Percentiles rank a stretch among this genome's conserved stretches.
Evolutionary conservation across 2,329 filamentous ascomycete species (phyloP).

Genomic region (Pseudofabraea citricarpa): DNA sequence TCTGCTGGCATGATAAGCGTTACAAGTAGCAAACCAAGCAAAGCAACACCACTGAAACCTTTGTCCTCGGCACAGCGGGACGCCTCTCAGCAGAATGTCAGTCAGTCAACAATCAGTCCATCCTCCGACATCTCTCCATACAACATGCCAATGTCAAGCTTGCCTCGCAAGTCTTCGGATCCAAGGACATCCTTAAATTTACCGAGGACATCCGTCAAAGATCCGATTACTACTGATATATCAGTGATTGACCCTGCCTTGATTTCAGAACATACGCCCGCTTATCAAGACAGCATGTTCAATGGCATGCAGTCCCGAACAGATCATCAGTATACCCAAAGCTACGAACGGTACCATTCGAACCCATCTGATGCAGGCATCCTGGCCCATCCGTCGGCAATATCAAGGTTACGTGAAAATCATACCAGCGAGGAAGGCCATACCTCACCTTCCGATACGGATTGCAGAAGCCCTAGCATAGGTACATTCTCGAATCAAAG

Average conservation of each 20-base stretch:
- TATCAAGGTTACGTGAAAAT: slow-evolving; percentile 9
- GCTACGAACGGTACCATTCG: slow-evolving; percentile 19
- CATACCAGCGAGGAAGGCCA: slow-evolving; percentile 11
- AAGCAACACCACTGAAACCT: too few species aligned
- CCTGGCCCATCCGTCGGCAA: slow-evolving; percentile 1
- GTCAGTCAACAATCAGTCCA: neutral
- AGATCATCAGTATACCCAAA: slow-evolving; percentile 14
- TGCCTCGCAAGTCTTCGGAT: too few species aligned
- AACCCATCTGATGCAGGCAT: slow-evolving; percentile 6
- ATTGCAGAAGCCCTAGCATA: slow-evolving; percentile 11
- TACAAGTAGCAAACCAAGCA: slow-evolving; percentile 2
- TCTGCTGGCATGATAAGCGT: slow-evolving; percentile 7
- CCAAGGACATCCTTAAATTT: too few species aligned
- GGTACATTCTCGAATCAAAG: slow-evolving; percentile 11
- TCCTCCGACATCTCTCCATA: too few species aligned
- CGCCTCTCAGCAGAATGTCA: neutral
- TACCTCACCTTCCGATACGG: slow-evolving; percentile 20
- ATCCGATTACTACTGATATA: slow-evolving; percentile 1
- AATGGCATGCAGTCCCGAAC: slow-evolving; percentile 1
- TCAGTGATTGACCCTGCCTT: slow-evolving; percentile 17
- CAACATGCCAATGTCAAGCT: too few species aligned
- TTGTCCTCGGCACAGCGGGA: neutral
- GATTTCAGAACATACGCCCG: slow-evolving; percentile 4
- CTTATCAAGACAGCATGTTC: slow-evolving; percentile 7
- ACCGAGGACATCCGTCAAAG: neutral